Evolutionary conservation across 164 flowering plant species (phyloP).

Genomic region (Amborella trichopoda): DNA sequence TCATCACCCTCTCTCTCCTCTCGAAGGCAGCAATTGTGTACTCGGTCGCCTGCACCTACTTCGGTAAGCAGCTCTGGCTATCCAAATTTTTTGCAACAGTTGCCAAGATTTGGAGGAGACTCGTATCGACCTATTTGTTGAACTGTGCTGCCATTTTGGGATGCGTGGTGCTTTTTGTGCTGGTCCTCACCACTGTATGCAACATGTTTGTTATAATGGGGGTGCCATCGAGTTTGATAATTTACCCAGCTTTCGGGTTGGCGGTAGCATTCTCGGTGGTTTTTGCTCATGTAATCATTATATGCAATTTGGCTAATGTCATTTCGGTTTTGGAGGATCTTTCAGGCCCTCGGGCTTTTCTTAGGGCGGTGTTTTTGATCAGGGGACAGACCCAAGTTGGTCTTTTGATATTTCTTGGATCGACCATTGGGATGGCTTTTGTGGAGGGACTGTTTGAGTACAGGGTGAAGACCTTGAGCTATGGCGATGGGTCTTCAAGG

Average conservation of each 20-base stretch:
- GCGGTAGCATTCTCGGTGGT: conserved; percentile 60
- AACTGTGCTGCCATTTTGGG: conserved; percentile 42
- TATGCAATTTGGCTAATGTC: conserved; percentile 69
- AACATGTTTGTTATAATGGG: conserved; percentile 40
- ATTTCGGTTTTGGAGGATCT: conserved; percentile 83
- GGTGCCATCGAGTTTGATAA: conserved; percentile 28
- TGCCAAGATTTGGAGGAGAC: conserved; percentile 60
- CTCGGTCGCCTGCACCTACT: conserved; percentile 74
- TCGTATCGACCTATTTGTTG: conserved; percentile 63
- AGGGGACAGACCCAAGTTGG: conserved; percentile 96
- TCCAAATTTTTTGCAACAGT: conserved; percentile 35
- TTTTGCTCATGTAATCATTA: conserved; percentile 67
- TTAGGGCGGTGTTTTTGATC: conserved; percentile 48
- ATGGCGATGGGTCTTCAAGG: conserved; percentile 98
- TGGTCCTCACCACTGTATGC: conserved; percentile 48
- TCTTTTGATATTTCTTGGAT: conserved; percentile 74
- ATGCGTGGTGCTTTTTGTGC: conserved; percentile 47
- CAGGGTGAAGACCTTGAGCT: conserved; percentile 88
- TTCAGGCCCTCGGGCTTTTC: conserved; percentile 73
- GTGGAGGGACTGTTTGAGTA: conserved; percentile 94
- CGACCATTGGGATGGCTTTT: conserved; percentile 85
- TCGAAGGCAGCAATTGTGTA: conserved; percentile 79
- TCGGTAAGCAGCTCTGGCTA: conserved; percentile 34
- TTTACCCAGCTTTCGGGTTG: conserved; percentile 48
- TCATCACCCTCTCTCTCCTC: conserved; percentile 43